Evolutionary conservation across 2,329 filamentous ascomycete genomes (phyloP).

Genomic region (Ophiostoma sp.): DNA sequence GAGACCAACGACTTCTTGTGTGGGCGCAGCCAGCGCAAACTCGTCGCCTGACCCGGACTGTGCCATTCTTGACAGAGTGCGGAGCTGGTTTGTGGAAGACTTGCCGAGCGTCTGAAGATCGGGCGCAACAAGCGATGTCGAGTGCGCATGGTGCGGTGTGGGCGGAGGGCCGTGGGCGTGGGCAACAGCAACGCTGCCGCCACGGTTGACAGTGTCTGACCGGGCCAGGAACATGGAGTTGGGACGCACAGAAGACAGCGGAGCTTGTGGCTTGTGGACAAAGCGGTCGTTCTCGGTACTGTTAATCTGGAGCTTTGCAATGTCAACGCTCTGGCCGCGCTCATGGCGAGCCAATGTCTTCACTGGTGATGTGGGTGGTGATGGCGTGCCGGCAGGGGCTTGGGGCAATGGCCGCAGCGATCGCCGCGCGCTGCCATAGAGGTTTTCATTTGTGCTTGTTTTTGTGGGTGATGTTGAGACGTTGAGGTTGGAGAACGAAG

Average conservation of each 20-base stretch:
- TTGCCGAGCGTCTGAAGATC: constrained; percentile 79
- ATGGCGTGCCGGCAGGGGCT: constrained; percentile 44
- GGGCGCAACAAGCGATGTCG: constrained; percentile 54
- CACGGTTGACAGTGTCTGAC: constrained; percentile 47
- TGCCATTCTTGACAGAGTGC: constrained; percentile 78
- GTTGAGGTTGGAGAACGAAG: constrained; percentile 37
- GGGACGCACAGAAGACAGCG: constrained; percentile 45
- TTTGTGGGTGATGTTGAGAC: constrained; percentile 36
- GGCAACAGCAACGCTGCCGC: constrained; percentile 33
- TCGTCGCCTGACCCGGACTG: constrained; percentile 71
- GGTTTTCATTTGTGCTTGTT: constrained; percentile 47
- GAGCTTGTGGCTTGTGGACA: constrained; percentile 38
- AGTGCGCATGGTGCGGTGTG: constrained; percentile 33
- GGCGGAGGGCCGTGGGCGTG: constrained; percentile 34
- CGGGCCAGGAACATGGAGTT: constrained; percentile 58
- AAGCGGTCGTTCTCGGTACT: constrained; percentile 22
- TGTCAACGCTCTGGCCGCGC: constrained; percentile 61
- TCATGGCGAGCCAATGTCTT: constrained; percentile 30
- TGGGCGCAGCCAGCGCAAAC: constrained; percentile 69
- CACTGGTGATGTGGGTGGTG: constrained; percentile 33
- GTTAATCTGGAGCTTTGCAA: constrained; percentile 34
- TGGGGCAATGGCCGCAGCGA: constrained; percentile 71
- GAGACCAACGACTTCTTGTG: constrained; percentile 82
- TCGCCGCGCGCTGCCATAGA: constrained; percentile 68
- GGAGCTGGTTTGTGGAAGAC: constrained; percentile 83